Conservation (phyloP, 2,329 filamentous ascomycete genomes). For the Chaetomiaceae sp. region DNA sequence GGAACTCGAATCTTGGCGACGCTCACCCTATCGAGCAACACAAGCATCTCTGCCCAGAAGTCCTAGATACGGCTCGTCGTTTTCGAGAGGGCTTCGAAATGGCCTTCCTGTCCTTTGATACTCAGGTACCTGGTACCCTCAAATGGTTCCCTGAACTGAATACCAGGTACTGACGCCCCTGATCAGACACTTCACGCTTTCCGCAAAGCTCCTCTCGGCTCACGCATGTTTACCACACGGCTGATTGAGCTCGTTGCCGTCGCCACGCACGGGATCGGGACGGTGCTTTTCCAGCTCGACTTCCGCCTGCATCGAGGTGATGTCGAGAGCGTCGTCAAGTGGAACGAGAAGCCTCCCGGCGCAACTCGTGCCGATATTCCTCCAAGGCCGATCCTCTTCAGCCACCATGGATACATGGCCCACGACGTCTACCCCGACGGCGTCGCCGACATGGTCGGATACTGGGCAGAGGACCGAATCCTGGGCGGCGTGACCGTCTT, state of each 20-base stretch:
- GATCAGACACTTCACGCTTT: neutral
- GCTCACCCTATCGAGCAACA: constrained; percentile 12
- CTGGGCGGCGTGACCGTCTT: constrained; percentile 11
- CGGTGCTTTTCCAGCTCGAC: constrained; percentile 4
- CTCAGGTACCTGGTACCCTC: neutral
- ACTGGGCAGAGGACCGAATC: constrained; percentile 13
- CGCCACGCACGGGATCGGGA: constrained; percentile 5
- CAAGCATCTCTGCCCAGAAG: constrained; percentile 8
- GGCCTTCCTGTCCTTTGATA: constrained; percentile 5
- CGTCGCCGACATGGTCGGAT: constrained; percentile 12
- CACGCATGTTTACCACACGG: neutral
- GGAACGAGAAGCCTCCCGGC: neutral
- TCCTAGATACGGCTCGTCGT: neutral
- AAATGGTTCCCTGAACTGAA: too few species aligned
- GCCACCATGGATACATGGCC: constrained; percentile 8
- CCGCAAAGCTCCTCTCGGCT: neutral
- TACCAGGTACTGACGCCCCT: too few species aligned
- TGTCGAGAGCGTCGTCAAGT: neutral
- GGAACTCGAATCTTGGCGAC: neutral
- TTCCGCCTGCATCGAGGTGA: constrained; percentile 6
- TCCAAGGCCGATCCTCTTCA: neutral
- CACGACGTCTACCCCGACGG: constrained; percentile 8
- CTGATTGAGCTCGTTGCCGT: constrained; percentile 11
- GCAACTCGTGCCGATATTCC: neutral
- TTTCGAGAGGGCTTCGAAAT: neutral